These are phyloP conservation scores for Corinectria fuckeliana DNA, from an alignment of 2,329 filamentous ascomycete genomes.

Conservation along the genomic window DNA sequence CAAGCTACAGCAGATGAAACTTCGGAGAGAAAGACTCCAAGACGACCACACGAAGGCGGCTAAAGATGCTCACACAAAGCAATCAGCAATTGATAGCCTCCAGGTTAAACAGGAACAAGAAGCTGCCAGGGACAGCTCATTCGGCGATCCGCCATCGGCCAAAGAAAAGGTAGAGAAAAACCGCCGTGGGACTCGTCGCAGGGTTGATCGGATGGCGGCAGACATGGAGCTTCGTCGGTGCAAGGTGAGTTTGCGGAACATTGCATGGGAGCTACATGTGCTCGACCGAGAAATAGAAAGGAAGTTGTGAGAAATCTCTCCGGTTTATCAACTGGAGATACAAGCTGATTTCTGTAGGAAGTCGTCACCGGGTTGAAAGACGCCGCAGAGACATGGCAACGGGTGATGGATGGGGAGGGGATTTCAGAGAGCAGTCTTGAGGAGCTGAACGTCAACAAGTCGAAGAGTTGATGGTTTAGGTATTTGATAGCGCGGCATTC, in stretches of 20 bases:
- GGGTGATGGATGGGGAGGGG: too few species aligned
- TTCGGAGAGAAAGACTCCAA: not conserved
- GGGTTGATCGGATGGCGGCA: not conserved
- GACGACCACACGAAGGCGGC: not conserved
- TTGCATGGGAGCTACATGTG: not conserved
- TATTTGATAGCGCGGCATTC: too few species aligned
- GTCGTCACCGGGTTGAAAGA: too few species aligned
- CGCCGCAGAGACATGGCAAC: too few species aligned
- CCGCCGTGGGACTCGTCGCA: not conserved
- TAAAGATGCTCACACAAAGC: not conserved
- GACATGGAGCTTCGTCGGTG: not conserved
- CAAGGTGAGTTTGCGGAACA: not conserved
- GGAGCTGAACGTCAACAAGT: too few species aligned
- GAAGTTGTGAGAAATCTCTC: not conserved
- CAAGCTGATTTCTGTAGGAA: not conserved
- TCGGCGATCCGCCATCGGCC: not conserved
- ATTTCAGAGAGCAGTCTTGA: too few species aligned
- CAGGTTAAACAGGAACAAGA: not conserved
- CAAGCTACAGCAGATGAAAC: not conserved
- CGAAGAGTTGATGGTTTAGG: too few species aligned
- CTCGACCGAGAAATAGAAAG: not conserved
- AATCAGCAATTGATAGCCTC: not conserved
- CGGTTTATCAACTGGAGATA: not conserved
- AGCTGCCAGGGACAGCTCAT: not conserved
- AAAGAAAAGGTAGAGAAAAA: not conserved